A percentile compares a stretch with the other conserved stretches of the same genome.
Evolutionary conservation across 495 filamentous ascomycete species (phyloP).

Genomic region (Penicillium lagena): DNA sequence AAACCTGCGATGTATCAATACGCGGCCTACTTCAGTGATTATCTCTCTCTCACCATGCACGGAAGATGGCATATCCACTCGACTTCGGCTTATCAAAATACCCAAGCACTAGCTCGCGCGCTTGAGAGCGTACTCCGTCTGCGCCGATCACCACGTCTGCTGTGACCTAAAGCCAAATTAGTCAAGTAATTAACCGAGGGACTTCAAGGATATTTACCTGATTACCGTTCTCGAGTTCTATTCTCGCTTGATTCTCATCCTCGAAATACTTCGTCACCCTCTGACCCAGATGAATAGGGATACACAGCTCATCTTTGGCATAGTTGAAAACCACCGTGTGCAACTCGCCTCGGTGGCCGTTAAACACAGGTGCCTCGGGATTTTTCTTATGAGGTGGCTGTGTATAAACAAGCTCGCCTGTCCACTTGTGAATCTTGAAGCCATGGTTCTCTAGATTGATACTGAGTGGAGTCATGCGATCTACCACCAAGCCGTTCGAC

Average conservation of each 20-base stretch:
- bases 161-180: conserved; percentile 16
- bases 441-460: conserved; percentile 47
- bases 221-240: conserved; percentile 46
- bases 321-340: conserved; percentile 52
- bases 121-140: conserved; percentile 55
- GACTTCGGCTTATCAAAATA: conserved; percentile 54
- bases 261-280: conserved; percentile 52
- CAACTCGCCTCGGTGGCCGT: conserved; percentile 54
- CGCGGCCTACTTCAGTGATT: too few species aligned
- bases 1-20: conserved; percentile 38
- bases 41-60: conserved; percentile 32
- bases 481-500: conserved; percentile 35
- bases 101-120: conserved; percentile 51
- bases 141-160: conserved; percentile 38
- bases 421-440: conserved; percentile 49
- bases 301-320: conserved; percentile 45
- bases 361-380: conserved; percentile 49
- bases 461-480: conserved; percentile 41
- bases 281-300: conserved; percentile 49
- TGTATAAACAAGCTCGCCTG: conserved; percentile 54
- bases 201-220: conserved; percentile 13
- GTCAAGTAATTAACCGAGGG: too few species aligned
- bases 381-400: conserved; percentile 38
- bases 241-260: conserved; percentile 43
- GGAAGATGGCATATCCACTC: conserved; percentile 52